phyloP scores from a whole-genome alignment of 176 grass and related monocot species.

The Pharus latifolius region DNA sequence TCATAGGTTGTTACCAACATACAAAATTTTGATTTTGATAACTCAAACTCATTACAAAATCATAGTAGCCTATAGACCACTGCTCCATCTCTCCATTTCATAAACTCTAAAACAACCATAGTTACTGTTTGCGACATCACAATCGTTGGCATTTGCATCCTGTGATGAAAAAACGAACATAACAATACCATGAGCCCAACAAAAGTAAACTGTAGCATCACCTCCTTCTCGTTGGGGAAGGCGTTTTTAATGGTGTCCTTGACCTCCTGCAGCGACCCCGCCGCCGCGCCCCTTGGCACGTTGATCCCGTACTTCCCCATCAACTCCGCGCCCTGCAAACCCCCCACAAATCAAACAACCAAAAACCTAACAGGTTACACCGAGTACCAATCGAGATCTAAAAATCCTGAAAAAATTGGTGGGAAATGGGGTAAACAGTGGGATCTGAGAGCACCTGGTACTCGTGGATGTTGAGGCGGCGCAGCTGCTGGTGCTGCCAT shows the following conservation, averaged over 20 bases:
- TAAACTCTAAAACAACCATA: too few relatives aligned
- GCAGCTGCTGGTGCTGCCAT: conserved; percentile 97
- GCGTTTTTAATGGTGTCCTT: conserved; percentile 54
- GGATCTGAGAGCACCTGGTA: conserved; percentile 67
- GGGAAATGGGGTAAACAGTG: not conserved
- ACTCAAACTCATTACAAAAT: too few relatives aligned
- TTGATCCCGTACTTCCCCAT: conserved; percentile 96
- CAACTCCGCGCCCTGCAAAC: conserved; percentile 79
- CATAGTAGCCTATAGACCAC: too few relatives aligned
- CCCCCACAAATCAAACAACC: not conserved
- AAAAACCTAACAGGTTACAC: conserved; percentile 8
- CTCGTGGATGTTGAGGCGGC: conserved; percentile 99
- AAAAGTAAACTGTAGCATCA: conserved; percentile 16
- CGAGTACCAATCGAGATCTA: not conserved
- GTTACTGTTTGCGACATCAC: not conserved
- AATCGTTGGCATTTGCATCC: not conserved
- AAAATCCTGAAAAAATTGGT: not conserved
- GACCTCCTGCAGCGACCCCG: conserved; percentile 55
- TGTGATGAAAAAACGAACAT: not conserved
- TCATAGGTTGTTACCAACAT: too few relatives aligned
- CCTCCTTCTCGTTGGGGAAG: conserved; percentile 86
- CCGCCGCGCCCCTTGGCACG: conserved; percentile 68
- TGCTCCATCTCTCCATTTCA: too few relatives aligned
- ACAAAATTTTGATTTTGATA: too few relatives aligned
- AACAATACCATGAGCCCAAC: not conserved